These are phyloP conservation scores for Xylaria sp. DNA, from an alignment of 2,329 filamentous ascomycete species.

Conservation along the genomic window DNA sequence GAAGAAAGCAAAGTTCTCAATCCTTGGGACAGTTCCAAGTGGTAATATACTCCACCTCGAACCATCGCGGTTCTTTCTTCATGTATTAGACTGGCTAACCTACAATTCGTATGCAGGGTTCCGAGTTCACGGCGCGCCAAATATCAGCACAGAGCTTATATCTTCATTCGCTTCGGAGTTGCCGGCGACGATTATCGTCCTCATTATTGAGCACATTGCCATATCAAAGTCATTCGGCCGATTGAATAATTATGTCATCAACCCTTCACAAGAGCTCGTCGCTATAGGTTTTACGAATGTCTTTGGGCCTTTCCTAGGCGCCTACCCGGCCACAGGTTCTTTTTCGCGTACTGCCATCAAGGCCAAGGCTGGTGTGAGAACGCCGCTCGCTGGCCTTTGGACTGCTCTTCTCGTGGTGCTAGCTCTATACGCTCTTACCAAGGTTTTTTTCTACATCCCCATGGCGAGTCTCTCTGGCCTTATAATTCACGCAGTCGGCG, in stretches of 20 bases:
- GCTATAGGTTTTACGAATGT: constrained; percentile 81
- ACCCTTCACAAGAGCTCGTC: constrained; percentile 82
- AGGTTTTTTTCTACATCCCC: constrained; percentile 91
- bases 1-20: constrained; percentile 66
- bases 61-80: not conserved
- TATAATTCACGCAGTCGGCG: constrained; percentile 90
- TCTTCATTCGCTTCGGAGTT: constrained; percentile 72
- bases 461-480: constrained; percentile 79
- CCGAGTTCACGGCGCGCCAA: constrained; percentile 73
- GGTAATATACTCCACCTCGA: constrained; percentile 53
- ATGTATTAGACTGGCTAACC: constrained; percentile 6
- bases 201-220: constrained; percentile 84
- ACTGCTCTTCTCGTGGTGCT: constrained; percentile 84
- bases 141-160: constrained; percentile 69
- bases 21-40: constrained; percentile 75
- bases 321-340: constrained; percentile 86
- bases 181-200: constrained; percentile 77
- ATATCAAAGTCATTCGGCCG: constrained; percentile 86
- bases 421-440: constrained; percentile 83
- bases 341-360: constrained; percentile 94
- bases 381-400: constrained; percentile 85
- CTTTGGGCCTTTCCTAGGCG: constrained; percentile 81
- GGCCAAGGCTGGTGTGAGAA: constrained; percentile 90
- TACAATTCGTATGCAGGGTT: constrained; percentile 62
- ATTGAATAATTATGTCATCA: constrained; percentile 80